phyloP scores from a whole-genome alignment of 2,329 filamentous ascomycete species.

The Penicillium fuscoglaucum region DNA sequence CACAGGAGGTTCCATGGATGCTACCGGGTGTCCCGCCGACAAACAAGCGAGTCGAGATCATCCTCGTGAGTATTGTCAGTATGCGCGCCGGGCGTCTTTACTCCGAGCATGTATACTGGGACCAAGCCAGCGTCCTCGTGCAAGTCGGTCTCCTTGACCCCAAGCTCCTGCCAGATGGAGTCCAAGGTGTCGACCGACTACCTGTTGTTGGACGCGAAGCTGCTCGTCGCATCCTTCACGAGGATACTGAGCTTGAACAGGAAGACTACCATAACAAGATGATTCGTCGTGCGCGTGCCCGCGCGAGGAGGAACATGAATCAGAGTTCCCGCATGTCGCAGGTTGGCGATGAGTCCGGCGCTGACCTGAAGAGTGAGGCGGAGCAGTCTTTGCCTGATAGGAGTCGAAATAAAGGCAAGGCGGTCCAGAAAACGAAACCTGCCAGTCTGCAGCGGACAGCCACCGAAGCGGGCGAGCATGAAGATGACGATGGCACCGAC shows the following conservation, averaged over 20 bases:
- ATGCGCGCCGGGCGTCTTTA: slow-evolving; percentile 55
- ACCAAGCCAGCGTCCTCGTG: slow-evolving; percentile 61
- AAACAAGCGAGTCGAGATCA: slow-evolving; percentile 57
- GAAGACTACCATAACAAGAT: slow-evolving; percentile 38
- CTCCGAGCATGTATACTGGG: slow-evolving; percentile 63
- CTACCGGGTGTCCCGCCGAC: slow-evolving; percentile 60
- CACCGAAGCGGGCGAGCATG: neutral
- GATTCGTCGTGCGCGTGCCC: slow-evolving; percentile 29
- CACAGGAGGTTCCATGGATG: slow-evolving; percentile 58
- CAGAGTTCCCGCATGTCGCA: slow-evolving; percentile 14
- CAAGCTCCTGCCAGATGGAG: slow-evolving; percentile 53
- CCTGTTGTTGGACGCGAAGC: slow-evolving; percentile 45
- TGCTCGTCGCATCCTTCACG: slow-evolving; percentile 43
- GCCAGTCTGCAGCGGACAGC: neutral
- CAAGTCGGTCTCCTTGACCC: slow-evolving; percentile 60
- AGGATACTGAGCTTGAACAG: slow-evolving; percentile 37
- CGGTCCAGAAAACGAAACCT: slow-evolving; percentile 17
- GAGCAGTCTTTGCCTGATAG: slow-evolving; percentile 16
- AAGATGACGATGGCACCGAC: slow-evolving; percentile 16
- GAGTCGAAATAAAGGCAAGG: slow-evolving; percentile 24
- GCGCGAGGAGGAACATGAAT: slow-evolving; percentile 10
- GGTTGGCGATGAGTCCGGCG: slow-evolving; percentile 26
- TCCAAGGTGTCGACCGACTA: slow-evolving; percentile 41
- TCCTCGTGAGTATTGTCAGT: slow-evolving; percentile 58
- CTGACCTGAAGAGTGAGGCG: slow-evolving; percentile 27